A percentile compares a stretch with the other conserved stretches of the same genome.
Evolutionary conservation across 2,329 filamentous ascomycete genomes (phyloP).

Genomic region (Arthrocladium fulminans): DNA sequence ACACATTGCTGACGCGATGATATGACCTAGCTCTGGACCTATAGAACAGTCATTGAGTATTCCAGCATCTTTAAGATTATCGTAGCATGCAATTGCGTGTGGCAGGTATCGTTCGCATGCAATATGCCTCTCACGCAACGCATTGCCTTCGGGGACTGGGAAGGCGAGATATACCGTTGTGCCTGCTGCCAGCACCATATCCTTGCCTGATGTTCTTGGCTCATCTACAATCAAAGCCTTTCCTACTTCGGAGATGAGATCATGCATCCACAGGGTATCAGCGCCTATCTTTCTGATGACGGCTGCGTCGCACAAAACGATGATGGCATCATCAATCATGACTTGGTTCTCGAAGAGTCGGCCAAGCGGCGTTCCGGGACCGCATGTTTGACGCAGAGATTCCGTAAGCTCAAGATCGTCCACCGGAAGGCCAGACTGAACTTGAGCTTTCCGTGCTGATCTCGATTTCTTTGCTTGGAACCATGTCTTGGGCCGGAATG

Average conservation of each 20-base stretch:
- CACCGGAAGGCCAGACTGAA: neutral
- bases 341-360: constrained; percentile 6
- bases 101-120: neutral
- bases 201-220: neutral
- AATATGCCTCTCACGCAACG: neutral
- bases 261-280: constrained; percentile 7
- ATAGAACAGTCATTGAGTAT: constrained; percentile 9
- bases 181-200: neutral
- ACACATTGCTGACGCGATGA: constrained; percentile 1
- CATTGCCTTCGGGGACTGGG: neutral
- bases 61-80: neutral
- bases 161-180: constrained; percentile 7
- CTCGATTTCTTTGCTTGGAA: neutral
- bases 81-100: neutral
- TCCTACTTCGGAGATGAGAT: constrained; percentile 5
- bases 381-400: neutral
- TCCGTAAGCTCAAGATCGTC: neutral
- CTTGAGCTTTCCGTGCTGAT: neutral
- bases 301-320: neutral
- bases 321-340: neutral
- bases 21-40: constrained; percentile 8
- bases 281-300: neutral
- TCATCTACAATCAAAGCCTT: neutral
- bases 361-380: neutral
- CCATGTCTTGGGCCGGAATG: neutral